Conservation (phyloP, 192 early-diverging fungal species). For the Radiomyces spectabilis region DNA sequence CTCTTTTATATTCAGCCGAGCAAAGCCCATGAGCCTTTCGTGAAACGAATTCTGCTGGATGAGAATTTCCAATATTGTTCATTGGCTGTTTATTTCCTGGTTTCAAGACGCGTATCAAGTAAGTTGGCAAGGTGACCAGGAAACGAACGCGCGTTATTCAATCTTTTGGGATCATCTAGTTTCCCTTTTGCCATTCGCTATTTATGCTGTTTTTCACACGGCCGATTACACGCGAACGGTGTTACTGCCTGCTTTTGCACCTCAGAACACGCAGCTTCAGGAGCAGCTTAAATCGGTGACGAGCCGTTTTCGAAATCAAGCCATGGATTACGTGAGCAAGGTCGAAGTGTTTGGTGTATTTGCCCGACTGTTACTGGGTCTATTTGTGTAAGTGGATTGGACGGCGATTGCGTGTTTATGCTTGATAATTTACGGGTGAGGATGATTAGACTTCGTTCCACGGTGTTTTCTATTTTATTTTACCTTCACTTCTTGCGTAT, state of each 20-base stretch:
- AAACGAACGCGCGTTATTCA: not conserved
- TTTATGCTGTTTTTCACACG: conserved; percentile 24
- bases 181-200: conserved; percentile 8
- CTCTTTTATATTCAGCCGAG: not conserved
- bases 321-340: conserved; percentile 54
- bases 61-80: conserved; percentile 16
- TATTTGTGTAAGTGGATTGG: conserved; percentile 36
- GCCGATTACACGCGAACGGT: conserved; percentile 3
- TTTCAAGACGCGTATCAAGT: conserved; percentile 16
- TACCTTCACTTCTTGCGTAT: conserved; percentile 68
- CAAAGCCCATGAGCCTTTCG: not conserved
- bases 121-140: not conserved
- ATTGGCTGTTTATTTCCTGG: conserved; percentile 20
- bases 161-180: conserved; percentile 6
- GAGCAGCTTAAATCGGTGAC: conserved; percentile 39
- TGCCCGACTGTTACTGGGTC: conserved; percentile 44
- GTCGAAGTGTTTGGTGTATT: conserved; percentile 66
- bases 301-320: conserved; percentile 45
- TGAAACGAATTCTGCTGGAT: conserved; percentile 17
- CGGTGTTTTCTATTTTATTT: conserved; percentile 32
- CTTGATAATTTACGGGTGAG: not conserved
- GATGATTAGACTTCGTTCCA: conserved; percentile 13
- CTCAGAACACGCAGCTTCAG: conserved; percentile 28
- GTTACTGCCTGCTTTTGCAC: conserved; percentile 7
- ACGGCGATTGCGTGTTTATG: not conserved